phyloP scores from a whole-genome alignment of 108 stramenopile species.

The Seminavis robusta region DNA sequence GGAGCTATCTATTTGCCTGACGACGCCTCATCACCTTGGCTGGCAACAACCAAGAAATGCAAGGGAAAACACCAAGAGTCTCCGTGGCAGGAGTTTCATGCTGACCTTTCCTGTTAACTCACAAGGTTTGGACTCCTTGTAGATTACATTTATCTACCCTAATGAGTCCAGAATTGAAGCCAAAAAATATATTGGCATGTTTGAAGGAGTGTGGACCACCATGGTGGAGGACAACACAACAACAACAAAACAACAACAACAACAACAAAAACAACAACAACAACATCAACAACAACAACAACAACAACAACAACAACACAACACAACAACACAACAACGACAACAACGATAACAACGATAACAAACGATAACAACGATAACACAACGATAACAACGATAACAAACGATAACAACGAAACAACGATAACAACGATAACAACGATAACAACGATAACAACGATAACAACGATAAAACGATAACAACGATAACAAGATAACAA shows the following conservation, averaged over 20 bases:
- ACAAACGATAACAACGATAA: not conserved
- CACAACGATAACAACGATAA: not conserved
- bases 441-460: not conserved
- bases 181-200: no score
- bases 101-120: no score
- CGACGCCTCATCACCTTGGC: no score
- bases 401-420: not conserved
- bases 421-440: not conserved
- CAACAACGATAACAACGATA: not conserved
- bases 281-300: not conserved
- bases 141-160: no score
- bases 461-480: not conserved
- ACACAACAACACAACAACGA: not conserved
- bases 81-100: no score
- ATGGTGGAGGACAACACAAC: not conserved
- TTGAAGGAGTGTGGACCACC: no score
- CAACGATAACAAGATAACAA: not conserved
- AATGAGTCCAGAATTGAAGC: no score
- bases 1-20: no score
- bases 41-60: no score
- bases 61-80: no score
- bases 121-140: no score
- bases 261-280: not conserved
- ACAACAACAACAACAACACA: not conserved
- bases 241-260: not conserved